phyloP scores from a whole-genome alignment of 2,329 filamentous ascomycete genomes.

The Dothidotthia symphoricarpi region DNA sequence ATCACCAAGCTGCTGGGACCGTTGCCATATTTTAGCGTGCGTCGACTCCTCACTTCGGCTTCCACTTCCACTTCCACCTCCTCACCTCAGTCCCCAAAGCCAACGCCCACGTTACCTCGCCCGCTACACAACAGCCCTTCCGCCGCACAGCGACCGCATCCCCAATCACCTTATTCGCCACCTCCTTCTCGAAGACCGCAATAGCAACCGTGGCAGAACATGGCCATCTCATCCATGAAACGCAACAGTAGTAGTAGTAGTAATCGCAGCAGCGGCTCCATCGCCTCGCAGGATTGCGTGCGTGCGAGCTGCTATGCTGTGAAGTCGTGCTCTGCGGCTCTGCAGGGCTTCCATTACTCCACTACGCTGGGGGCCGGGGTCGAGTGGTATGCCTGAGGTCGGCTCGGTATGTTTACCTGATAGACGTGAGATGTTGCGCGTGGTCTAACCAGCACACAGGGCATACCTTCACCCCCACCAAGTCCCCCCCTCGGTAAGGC shows the following conservation, averaged over 20 bases:
- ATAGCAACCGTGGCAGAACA: slow-evolving; percentile 52
- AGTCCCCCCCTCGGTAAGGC: slow-evolving; percentile 78
- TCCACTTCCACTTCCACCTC: not conserved
- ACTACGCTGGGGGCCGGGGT: slow-evolving; percentile 77
- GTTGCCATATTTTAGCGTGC: no score
- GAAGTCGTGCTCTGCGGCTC: slow-evolving; percentile 58
- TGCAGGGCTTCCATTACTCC: slow-evolving; percentile 91
- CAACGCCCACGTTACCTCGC: not conserved
- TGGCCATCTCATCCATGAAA: slow-evolving; percentile 68
- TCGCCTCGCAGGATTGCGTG: slow-evolving; percentile 64
- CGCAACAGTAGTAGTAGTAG: slow-evolving; percentile 68
- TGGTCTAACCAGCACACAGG: slow-evolving; percentile 54
- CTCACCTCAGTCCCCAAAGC: slow-evolving; percentile 1
- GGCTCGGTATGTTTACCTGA: slow-evolving; percentile 40
- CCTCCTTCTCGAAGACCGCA: slow-evolving; percentile 4
- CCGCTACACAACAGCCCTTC: no score
- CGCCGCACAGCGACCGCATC: no score
- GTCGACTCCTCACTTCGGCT: not conserved
- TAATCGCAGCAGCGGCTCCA: slow-evolving; percentile 56
- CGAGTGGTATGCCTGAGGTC: slow-evolving; percentile 49
- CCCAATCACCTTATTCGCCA: not conserved
- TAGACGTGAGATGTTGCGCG: no score
- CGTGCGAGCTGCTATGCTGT: slow-evolving; percentile 91
- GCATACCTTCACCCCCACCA: slow-evolving; percentile 78
- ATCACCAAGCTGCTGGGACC: no score